Conservation (phyloP, 2,329 filamentous ascomycete genomes). For the Fusarium dlaminii region DNA sequence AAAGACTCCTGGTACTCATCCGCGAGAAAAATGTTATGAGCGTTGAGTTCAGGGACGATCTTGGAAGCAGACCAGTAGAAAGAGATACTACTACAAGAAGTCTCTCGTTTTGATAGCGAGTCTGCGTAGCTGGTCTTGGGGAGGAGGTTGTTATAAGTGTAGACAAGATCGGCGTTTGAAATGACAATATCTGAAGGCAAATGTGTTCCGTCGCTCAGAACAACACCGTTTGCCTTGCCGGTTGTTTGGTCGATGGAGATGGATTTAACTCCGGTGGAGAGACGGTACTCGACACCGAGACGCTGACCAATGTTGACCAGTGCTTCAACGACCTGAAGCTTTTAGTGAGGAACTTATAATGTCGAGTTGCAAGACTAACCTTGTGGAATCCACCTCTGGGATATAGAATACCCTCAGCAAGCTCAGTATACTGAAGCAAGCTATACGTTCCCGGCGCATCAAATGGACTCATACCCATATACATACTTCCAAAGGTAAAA, state of each 20-base stretch:
- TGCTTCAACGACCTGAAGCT: conserved; percentile 63
- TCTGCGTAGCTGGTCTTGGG: conserved; percentile 56
- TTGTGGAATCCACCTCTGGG: conserved; percentile 75
- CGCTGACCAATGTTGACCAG: conserved; percentile 71
- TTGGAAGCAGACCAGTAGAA: conserved; percentile 78
- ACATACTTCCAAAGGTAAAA: conserved; percentile 84
- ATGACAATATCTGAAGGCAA: conserved; percentile 72
- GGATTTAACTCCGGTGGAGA: conserved; percentile 65
- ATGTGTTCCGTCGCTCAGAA: conserved; percentile 65
- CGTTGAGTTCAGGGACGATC: conserved; percentile 68
- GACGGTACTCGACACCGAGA: conserved; percentile 69
- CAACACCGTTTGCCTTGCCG: conserved; percentile 64
- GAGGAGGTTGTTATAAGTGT: conserved; percentile 77
- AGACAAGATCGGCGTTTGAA: conserved; percentile 78
- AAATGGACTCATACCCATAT: conserved; percentile 83
- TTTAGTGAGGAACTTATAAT: neutral
- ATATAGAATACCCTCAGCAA: conserved; percentile 82
- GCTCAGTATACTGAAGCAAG: conserved; percentile 76
- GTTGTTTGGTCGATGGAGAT: conserved; percentile 58
- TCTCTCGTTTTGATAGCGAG: conserved; percentile 58
- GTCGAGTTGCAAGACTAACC: neutral
- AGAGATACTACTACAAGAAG: conserved; percentile 77
- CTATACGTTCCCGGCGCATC: conserved; percentile 80
- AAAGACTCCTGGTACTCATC: conserved; percentile 78
- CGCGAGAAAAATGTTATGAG: conserved; percentile 82